Evolutionary conservation across 2,329 filamentous ascomycete genomes (phyloP).

Genomic region (Coleophoma crateriformis): DNA sequence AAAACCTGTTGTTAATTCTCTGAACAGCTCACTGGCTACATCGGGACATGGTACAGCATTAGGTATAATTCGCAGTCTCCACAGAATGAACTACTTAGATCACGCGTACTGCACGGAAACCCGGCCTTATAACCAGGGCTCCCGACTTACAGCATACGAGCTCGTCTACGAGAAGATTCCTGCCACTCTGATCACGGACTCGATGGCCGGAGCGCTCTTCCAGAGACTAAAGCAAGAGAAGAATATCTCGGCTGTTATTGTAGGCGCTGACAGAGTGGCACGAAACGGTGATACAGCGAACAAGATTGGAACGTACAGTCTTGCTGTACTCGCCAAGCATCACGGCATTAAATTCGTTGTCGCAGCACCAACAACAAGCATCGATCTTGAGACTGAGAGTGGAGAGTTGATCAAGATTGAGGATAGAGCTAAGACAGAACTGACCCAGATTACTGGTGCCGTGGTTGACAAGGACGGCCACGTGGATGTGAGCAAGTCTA

Average conservation of each 20-base stretch:
- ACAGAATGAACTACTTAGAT: constrained; percentile 57
- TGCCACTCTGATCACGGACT: constrained; percentile 88
- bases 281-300: constrained; percentile 97
- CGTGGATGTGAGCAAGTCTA: constrained; percentile 57
- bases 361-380: constrained; percentile 88
- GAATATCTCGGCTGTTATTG: constrained; percentile 80
- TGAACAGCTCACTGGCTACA: constrained; percentile 73
- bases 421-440: constrained; percentile 73
- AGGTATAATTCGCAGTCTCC: constrained; percentile 84
- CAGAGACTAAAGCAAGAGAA: constrained; percentile 51
- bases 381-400: constrained; percentile 75
- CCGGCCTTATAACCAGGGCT: constrained; percentile 95
- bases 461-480: constrained; percentile 57
- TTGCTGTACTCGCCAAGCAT: constrained; percentile 83
- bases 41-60: constrained; percentile 96
- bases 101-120: constrained; percentile 97
- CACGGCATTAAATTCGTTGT: constrained; percentile 94
- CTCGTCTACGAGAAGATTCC: constrained; percentile 92
- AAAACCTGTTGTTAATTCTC: constrained; percentile 3
- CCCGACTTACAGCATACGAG: constrained; percentile 90
- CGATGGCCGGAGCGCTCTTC: constrained; percentile 89
- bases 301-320: constrained; percentile 92
- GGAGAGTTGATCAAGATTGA: constrained; percentile 86
- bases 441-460: constrained; percentile 80
- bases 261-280: constrained; percentile 91